Conservation (phyloP, 1,284 basidiomycete genomes). For the Cryptococcus sp. region DNA sequence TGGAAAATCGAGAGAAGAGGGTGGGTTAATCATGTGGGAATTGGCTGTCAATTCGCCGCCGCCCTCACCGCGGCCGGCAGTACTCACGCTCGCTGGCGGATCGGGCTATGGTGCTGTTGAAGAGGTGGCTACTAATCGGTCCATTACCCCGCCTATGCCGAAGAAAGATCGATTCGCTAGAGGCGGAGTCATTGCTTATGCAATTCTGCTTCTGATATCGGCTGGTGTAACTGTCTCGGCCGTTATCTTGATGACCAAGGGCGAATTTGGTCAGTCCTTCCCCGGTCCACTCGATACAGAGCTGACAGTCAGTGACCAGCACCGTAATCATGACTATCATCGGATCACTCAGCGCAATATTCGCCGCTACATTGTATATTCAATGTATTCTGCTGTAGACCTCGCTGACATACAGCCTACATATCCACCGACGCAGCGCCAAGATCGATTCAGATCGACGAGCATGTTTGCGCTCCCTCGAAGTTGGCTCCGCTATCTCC, state of each 20-base stretch:
- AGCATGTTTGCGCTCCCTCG: constrained; percentile 14
- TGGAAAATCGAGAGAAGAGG: constrained; percentile 2
- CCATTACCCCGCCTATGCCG: background rate
- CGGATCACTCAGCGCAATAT: constrained; percentile 9
- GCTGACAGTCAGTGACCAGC: constrained; percentile 4
- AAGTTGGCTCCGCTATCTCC: constrained; percentile 17
- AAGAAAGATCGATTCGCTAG: constrained; percentile 28
- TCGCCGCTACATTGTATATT: constrained; percentile 22
- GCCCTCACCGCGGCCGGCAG: constrained; percentile 9
- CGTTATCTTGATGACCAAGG: constrained; percentile 9
- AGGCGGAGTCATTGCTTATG: constrained; percentile 25
- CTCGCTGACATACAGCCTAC: constrained; percentile 10
- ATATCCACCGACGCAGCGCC: constrained; percentile 8
- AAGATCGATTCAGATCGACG: constrained; percentile 4
- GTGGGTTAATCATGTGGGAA: constrained; percentile 40
- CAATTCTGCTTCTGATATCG: constrained; percentile 19
- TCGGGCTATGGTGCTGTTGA: background rate
- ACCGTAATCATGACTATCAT: constrained; percentile 17
- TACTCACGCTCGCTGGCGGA: background rate
- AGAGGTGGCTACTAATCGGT: background rate
- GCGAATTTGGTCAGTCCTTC: constrained; percentile 21
- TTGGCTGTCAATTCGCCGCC: constrained; percentile 28
- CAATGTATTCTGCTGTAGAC: background rate
- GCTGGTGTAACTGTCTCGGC: constrained; percentile 16
- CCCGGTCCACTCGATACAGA: background rate